Percentiles rank a stretch among this genome's conserved stretches.
These are phyloP conservation scores for Cladosporium colombiae DNA, from an alignment of 2,329 filamentous ascomycete species.

Conservation along the genomic window DNA sequence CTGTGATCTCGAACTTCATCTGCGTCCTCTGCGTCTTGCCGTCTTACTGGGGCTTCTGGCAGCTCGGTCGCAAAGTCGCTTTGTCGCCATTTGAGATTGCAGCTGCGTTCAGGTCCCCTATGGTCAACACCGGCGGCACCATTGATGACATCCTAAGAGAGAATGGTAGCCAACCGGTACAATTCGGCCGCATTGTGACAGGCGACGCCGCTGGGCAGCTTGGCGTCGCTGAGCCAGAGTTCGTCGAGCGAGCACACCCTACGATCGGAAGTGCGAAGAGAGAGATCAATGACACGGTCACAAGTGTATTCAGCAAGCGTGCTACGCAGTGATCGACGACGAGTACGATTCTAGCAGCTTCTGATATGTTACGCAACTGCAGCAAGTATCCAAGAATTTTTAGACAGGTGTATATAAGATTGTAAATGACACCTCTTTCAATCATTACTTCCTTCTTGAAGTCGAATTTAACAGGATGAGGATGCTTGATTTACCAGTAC, in stretches of 20 bases:
- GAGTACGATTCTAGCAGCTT: neutral
- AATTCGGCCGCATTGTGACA: conserved; percentile 22
- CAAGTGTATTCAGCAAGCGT: neutral
- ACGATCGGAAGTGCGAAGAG: conserved; percentile 3
- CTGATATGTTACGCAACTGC: too few species aligned
- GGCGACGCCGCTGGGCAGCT: conserved; percentile 23
- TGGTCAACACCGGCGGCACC: conserved; percentile 12
- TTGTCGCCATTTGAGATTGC: conserved; percentile 41
- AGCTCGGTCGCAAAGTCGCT: conserved; percentile 39
- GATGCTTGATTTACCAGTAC: too few species aligned
- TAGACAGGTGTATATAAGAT: neutral
- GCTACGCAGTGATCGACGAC: neutral
- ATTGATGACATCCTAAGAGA: conserved; percentile 18
- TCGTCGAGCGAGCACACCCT: conserved; percentile 23
- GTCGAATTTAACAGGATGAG: too few species aligned
- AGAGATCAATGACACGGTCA: neutral
- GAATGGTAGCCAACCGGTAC: conserved; percentile 21
- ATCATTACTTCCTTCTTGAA: neutral
- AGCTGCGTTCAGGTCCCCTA: conserved; percentile 37
- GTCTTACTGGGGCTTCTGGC: conserved; percentile 41
- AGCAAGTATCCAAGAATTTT: neutral
- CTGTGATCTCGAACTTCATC: conserved; percentile 34
- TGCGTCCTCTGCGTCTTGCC: conserved; percentile 38
- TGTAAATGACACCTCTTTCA: neutral
- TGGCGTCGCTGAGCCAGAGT: conserved; percentile 25